Conservation (phyloP, 139 green algal genomes). For the Marvania coccoides region DNA sequence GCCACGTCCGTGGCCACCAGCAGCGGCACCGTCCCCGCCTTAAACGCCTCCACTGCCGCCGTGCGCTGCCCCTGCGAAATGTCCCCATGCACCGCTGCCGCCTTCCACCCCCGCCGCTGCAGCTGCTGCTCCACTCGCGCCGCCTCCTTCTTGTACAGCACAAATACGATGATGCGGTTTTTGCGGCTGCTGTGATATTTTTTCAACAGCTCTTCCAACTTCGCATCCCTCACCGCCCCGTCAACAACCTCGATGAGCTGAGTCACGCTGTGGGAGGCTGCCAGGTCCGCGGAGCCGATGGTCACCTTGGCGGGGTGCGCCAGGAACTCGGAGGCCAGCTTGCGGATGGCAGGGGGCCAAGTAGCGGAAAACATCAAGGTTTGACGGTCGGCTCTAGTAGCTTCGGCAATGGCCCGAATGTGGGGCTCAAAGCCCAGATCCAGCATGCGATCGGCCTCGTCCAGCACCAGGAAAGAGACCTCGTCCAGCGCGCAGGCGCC, state of each 20-base stretch:
- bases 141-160: conserved; percentile 97
- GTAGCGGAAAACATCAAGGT: conserved; percentile 97
- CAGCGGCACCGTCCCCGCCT: conserved; percentile 43
- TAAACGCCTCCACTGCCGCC: conserved; percentile 76
- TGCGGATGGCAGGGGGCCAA: conserved; percentile 80
- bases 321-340: conserved; percentile 85
- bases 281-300: conserved; percentile 76
- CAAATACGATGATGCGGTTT: conserved; percentile 90
- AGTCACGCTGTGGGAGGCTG: conserved; percentile 77
- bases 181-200: conserved; percentile 73
- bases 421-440: conserved; percentile 89
- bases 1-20: conserved; percentile 71
- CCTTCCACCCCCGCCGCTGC: conserved; percentile 59
- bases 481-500: conserved; percentile 41
- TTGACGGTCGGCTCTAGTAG: conserved; percentile 74
- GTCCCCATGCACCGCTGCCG: conserved; percentile 81
- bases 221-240: conserved; percentile 42
- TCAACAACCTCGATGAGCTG: conserved; percentile 94
- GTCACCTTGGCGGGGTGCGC: conserved; percentile 55
- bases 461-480: conserved; percentile 79
- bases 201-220: conserved; percentile 66
- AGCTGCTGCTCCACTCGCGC: conserved; percentile 71
- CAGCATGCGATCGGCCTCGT: conserved; percentile 93
- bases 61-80: conserved; percentile 73
- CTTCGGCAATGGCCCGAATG: conserved; percentile 50